Percentiles rank a stretch among this genome's conserved stretches.
phyloP scores from a whole-genome alignment of 2,329 filamentous ascomycete genomes.

The Tolypocladium nubicola region DNA sequence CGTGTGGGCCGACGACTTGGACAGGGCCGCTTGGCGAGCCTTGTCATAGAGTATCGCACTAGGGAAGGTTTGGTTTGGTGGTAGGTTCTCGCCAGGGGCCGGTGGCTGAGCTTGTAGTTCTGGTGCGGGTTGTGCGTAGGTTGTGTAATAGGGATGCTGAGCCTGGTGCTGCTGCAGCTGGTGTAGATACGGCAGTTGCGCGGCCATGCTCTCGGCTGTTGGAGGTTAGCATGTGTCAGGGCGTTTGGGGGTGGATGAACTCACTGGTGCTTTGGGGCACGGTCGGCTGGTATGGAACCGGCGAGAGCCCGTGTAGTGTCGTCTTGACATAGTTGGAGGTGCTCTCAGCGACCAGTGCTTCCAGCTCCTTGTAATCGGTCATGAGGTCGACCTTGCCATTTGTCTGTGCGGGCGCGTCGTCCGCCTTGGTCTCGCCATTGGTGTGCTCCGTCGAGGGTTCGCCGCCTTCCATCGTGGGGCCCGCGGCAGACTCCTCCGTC shows the following conservation, averaged over 20 bases:
- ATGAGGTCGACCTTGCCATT: conserved; percentile 20
- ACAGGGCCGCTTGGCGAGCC: conserved; percentile 47
- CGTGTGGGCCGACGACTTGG: conserved; percentile 44
- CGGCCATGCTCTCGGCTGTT: conserved; percentile 19
- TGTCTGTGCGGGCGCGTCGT: conserved; percentile 12
- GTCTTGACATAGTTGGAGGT: conserved; percentile 34
- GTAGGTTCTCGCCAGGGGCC: conserved; percentile 28
- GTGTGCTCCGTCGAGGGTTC: conserved; percentile 12
- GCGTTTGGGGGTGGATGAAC: neutral
- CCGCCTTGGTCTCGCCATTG: conserved; percentile 14
- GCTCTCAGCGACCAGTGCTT: conserved; percentile 32
- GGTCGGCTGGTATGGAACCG: conserved; percentile 30
- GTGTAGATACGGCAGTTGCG: conserved; percentile 24
- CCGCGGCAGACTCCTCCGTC: conserved; percentile 13
- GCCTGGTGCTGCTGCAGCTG: conserved; percentile 26
- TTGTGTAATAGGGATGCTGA: conserved; percentile 22
- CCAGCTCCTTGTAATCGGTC: conserved; percentile 31
- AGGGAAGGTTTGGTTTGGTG: conserved; percentile 45
- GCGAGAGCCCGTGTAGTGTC: conserved; percentile 30
- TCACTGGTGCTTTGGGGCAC: conserved; percentile 28
- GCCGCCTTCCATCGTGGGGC: conserved; percentile 9
- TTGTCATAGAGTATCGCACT: conserved; percentile 47
- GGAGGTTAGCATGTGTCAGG: conserved; percentile 1
- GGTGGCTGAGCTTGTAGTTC: conserved; percentile 18
- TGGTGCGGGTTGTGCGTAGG: conserved; percentile 23